phyloP scores from a whole-genome alignment of 2,329 filamentous ascomycete genomes.

The Coniochaeta pulveracea region DNA sequence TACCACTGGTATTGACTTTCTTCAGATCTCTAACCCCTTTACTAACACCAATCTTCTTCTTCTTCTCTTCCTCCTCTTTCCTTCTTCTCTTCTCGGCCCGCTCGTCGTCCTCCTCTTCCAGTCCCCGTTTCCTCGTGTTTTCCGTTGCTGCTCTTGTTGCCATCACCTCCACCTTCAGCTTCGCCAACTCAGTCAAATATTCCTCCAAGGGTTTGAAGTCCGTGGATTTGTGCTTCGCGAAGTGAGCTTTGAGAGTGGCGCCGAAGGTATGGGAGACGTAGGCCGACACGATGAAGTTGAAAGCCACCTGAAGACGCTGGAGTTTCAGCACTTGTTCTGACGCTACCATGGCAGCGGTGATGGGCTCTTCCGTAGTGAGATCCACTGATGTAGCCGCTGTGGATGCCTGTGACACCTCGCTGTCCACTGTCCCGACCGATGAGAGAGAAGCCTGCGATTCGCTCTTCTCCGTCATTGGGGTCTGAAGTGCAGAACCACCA shows the following conservation, averaged over 20 bases:
- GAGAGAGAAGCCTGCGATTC: conserved; percentile 29
- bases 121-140: conserved; percentile 56
- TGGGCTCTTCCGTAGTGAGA: conserved; percentile 11
- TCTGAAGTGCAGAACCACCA: conserved; percentile 6
- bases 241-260: conserved; percentile 25
- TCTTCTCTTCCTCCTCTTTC: conserved; percentile 81
- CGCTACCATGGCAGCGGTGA: conserved; percentile 31
- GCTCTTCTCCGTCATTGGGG: conserved; percentile 18
- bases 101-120: conserved; percentile 57
- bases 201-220: conserved; percentile 62
- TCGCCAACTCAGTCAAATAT: conserved; percentile 56
- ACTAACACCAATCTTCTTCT: conserved; percentile 65
- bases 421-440: conserved; percentile 23
- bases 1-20: conserved; percentile 83
- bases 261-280: conserved; percentile 43
- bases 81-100: conserved; percentile 72
- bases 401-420: conserved; percentile 21
- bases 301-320: conserved; percentile 52
- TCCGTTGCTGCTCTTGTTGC: conserved; percentile 57
- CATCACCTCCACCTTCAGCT: conserved; percentile 59
- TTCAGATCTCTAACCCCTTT: conserved; percentile 68
- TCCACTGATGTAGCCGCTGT: conserved; percentile 31
- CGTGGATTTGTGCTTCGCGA: conserved; percentile 23
- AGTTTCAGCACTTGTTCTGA: conserved; percentile 40
- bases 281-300: conserved; percentile 51